A percentile compares a stretch with the other conserved stretches of the same genome.
Conservation (phyloP, 2,329 filamentous ascomycete genomes). For the Cytospora mali region DNA sequence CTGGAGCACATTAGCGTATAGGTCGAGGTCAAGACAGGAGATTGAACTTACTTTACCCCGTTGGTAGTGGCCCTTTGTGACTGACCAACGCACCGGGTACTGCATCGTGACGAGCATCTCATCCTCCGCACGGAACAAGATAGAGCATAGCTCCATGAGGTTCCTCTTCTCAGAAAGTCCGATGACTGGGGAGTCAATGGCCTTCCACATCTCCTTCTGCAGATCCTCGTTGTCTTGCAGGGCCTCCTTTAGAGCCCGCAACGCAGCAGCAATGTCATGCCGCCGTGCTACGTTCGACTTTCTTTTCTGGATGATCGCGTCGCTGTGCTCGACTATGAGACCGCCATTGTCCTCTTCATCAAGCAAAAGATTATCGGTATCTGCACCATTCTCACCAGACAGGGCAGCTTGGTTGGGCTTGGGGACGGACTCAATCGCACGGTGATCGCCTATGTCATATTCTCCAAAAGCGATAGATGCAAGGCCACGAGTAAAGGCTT, state of each 20-base stretch:
- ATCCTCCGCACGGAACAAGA: conserved; percentile 53
- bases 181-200: conserved; percentile 50
- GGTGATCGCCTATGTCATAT: conserved; percentile 29
- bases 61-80: conserved; percentile 20
- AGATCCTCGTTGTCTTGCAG: conserved; percentile 49
- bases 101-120: conserved; percentile 50
- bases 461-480: conserved; percentile 68
- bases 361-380: conserved; percentile 18
- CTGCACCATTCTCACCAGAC: conserved; percentile 5
- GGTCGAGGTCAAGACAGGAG: too few species aligned
- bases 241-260: conserved; percentile 51
- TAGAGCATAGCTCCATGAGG: conserved; percentile 53
- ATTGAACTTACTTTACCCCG: conserved; percentile 20
- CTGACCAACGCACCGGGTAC: conserved; percentile 51
- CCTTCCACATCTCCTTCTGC: conserved; percentile 51
- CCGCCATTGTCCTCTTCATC: conserved; percentile 41
- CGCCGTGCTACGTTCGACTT: conserved; percentile 51
- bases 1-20: conserved; percentile 20
- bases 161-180: conserved; percentile 52
- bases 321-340: conserved; percentile 52
- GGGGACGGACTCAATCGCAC: conserved; percentile 7
- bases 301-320: conserved; percentile 46
- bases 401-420: conserved; percentile 8
- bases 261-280: conserved; percentile 50
- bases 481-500: conserved; percentile 60